Conservation (phyloP, 164 flowering plant genomes). For the Hamamelis virginiana region DNA sequence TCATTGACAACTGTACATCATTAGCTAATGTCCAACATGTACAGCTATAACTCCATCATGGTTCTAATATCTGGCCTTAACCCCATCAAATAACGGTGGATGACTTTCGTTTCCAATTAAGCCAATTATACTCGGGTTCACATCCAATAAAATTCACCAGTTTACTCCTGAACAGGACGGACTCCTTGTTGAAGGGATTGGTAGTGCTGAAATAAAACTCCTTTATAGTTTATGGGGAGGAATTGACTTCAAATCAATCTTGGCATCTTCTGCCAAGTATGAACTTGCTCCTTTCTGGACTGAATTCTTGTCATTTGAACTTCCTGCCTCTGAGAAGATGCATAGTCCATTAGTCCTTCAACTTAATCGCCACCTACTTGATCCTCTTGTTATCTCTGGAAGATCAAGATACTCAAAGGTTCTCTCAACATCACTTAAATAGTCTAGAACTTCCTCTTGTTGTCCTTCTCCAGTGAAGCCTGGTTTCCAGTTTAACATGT, state of each 20-base stretch:
- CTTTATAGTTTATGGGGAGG: neutral
- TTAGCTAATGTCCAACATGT: neutral
- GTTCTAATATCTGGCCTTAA: no score
- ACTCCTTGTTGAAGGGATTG: no score
- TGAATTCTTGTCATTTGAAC: neutral
- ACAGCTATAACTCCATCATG: neutral
- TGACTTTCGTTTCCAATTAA: neutral
- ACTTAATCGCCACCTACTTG: no score
- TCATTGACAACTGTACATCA: neutral
- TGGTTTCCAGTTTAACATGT: no score
- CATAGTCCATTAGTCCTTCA: neutral
- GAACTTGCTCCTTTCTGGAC: neutral
- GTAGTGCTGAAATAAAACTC: neutral
- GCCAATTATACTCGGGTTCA: neutral
- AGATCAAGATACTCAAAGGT: no score
- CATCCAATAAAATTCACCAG: neutral
- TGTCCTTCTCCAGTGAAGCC: neutral
- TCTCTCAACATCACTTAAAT: no score
- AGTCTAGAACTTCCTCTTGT: neutral
- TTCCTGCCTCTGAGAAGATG: neutral
- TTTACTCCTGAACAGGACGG: neutral
- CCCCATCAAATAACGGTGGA: neutral
- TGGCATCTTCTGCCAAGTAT: neutral
- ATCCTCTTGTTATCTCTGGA: no score
- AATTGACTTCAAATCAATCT: neutral